Evolutionary conservation across 345 rosid species (phyloP), one percentile per base, ranked within the genome.

Genomic region (Syzygium oleosum): DNA sequence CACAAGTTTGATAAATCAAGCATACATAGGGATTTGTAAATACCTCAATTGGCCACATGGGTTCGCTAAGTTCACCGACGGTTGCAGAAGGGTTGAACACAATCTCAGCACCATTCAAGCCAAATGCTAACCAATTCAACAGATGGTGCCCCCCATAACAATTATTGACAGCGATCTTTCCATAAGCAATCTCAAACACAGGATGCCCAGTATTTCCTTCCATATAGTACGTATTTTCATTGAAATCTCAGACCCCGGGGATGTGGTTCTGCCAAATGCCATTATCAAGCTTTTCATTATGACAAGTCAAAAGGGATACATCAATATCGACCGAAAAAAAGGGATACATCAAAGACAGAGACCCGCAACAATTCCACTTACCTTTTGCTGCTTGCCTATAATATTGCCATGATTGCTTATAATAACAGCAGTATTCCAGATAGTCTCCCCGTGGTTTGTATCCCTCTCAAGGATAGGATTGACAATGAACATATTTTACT

Each of bases 1-100:
- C 49, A 68, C 49, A 68, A 12, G 25, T 68, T 19, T 3, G 19
- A 51, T 53, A 84, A 11, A 58, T 43, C 23, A 55, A 34, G 84
- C 85, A 83, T 83, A 52, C 11, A 49, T 31, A 25, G 22, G 43
- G 34, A 2, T 38, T n/a, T 84, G 11, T 51, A 25, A 58, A 51
- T 88, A 97, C 99, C 98, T 97, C 99, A 83, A 97, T 91, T 29
- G 99, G 98, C 99, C 99, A 97, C 99, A 97, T 96, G 86, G 99
- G 99, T 93, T 97, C 98, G 84, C 99, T 96, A 86, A 97, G 98
- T 92, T 91, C 96, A 90, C 99, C 99, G 43, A 96, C 99, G 29
- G 99, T 97, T 38, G 99, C 99, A 49, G 99, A 96, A 91, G 99
- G 99, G 90, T 97, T 97, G 91, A 97, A 97, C 86, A 97, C 99